Evolutionary conservation across 108 stramenopile genomes (phyloP), one percentile per base, ranked within the genome.

Genomic region (Cyclotella baltica): DNA sequence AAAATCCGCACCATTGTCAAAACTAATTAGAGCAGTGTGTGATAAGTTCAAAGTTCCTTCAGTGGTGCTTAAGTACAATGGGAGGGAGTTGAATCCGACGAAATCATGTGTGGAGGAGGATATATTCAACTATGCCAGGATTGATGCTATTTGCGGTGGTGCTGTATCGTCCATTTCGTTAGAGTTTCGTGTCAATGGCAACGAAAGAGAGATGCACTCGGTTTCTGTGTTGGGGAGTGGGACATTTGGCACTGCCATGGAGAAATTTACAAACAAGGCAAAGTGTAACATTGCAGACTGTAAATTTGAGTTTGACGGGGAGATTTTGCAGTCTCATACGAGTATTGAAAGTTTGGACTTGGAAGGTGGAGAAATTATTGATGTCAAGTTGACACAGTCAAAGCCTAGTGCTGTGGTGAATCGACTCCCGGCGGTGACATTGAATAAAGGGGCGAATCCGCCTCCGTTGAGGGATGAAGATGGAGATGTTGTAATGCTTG

Each of bases 341-440:
- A 87, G 77, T n/a, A 84, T 87, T 0, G 64, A 64, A n/a, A 36
- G 37, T 66, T 71, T 83, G 27, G 87, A 87, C n/a, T 70, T 88
- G 78, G 86, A 86, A 57, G 65, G 62, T 19, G 89, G 55, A 19
- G 89, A 90, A 34, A 72, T 90, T 70, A 87, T 92, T 70, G 88
- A 91, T 67, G 87, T 89, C 3, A 59, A 58, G 29, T 13, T 81
- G 29, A 36, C 38, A 2, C 53, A 30, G 52, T 18, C 15, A 18
- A n/a, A n/a, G n/a, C n/a, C n/a, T n/a, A n/a, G n/a, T n/a, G n/a
- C n/a, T n/a, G n/a, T n/a, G n/a, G n/a, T n/a, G n/a, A n/a, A n/a
- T n/a, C n/a, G n/a, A n/a, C n/a, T n/a, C n/a, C n/a, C n/a, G n/a
- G n/a, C n/a, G n/a, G n/a, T n/a, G n/a, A n/a, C n/a, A n/a, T n/a